Evolutionary conservation across 352 stramenopile genomes (phyloP), one percentile per base, ranked within the genome.

Genomic region (Pythium aquatile): DNA sequence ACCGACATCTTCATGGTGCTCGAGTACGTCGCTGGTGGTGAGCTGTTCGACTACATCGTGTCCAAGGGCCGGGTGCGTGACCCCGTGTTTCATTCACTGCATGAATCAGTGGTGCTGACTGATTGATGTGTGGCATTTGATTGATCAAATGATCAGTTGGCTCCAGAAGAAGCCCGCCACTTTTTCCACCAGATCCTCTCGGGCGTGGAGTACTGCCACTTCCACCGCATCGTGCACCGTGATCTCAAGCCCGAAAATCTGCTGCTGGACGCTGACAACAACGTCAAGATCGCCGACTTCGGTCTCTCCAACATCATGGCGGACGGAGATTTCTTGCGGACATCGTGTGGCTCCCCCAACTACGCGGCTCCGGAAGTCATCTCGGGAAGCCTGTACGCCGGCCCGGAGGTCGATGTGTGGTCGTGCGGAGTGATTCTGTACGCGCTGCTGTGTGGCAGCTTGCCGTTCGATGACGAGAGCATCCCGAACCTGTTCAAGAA

Each of bases 281-380:
- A 99, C 74, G 97, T 99, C 70, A 99, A 99, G 76, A 99, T 99
- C 77, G 98, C 97, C 13, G 98, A 99, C 75, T 99, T 99, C 81
- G 98, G 98, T 28, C 85, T 99, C 11, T 98, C 93, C 20, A 99
- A 99, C 76, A 84, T 98, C 51, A 99, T 99, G 90, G 78, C 95
- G 32, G 98, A 99, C 76, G 98, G 98, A 60, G 96, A 99, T 55
- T 99, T 99, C 69, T 80, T 99, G 62, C 87, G 95, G 49, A 99
- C 98, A 54, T 99, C 94, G 17, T 98, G 94, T 64, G 94, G 94
- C 2, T 99, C 96, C 28, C 98, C 98, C 6, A 99, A 99, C 83
- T 99, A 99, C 72, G 98, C 98, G 17, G 97, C 97, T 4, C 98
- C 98, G 1, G 97, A 99, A 78, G 97, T 99, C 30, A 99, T 99